phyloP scores from a whole-genome alignment of 176 grass and related monocot genomes.

The Triticum turgidum region DNA sequence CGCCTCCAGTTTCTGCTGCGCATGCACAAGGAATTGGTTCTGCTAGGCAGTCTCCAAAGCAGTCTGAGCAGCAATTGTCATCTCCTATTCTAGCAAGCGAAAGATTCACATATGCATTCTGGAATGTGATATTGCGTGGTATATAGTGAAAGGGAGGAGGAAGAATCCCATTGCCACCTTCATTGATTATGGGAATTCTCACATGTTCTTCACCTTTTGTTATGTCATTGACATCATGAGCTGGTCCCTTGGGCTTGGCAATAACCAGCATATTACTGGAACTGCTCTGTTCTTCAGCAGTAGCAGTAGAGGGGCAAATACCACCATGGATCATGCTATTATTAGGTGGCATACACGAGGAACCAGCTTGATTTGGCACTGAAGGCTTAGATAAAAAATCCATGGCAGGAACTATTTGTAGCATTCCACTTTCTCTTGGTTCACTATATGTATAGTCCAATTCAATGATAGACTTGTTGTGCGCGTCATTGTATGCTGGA shows the following conservation, averaged over 20 bases:
- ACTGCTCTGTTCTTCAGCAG: slow-evolving; percentile 29
- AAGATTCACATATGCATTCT: slow-evolving; percentile 63
- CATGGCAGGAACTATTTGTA: slow-evolving; percentile 38
- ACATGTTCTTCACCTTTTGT: slow-evolving; percentile 75
- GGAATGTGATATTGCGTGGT: slow-evolving; percentile 57
- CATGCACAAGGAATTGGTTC: slow-evolving; percentile 66
- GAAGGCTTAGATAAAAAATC: not conserved
- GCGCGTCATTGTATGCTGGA: not conserved
- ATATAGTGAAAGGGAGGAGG: slow-evolving; percentile 77
- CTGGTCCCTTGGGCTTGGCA: slow-evolving; percentile 23
- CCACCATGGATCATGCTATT: slow-evolving; percentile 18
- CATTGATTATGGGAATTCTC: slow-evolving; percentile 53
- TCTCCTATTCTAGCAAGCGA: slow-evolving; percentile 87
- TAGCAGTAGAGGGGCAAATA: not conserved
- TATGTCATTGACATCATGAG: slow-evolving; percentile 77
- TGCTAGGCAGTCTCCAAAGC: slow-evolving; percentile 68
- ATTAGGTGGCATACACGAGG: slow-evolving; percentile 16
- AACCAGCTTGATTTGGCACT: not conserved
- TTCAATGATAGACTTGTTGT: slow-evolving; percentile 50
- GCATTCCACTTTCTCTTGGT: slow-evolving; percentile 28
- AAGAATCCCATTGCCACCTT: slow-evolving; percentile 43
- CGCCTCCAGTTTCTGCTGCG: slow-evolving; percentile 70
- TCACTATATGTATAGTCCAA: slow-evolving; percentile 2
- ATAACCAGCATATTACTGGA: slow-evolving; percentile 32
- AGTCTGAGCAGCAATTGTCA: slow-evolving; percentile 72